Base-by-base conservation (phyloP, 306 rosid species). In the Vicia sativa region DNA sequence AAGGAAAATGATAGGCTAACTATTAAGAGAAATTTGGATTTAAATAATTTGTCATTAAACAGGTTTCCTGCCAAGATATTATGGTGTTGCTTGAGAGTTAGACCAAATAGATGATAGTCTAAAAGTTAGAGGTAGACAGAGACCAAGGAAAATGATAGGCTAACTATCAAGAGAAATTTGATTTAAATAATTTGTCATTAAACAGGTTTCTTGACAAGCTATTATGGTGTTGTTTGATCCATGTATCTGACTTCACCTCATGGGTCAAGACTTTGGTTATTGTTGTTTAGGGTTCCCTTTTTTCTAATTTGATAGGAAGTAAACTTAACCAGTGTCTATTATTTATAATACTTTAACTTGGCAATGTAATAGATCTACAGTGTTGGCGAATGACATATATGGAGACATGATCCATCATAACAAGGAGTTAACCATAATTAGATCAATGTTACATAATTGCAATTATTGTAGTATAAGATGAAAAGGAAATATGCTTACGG, bases 321-420 rank as follows among this genome's bases (percentile, higher is more conserved):
- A 28, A 64, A 58, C 34, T n/a, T 75, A 25, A 35, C 46, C 4
- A 46, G 9, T 42, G 62, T 60, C 16, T 52, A 39, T 28, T 41
- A 42, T 54, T 67, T 45, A 37, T 58, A 18, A 52, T 72, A 43
- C 67, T 69, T 68, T 50, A 67, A 21, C 45, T 59, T 23, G 53
- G 39, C 65, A 35, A n/a, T 15, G 16, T 62, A 38, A 14, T 16
- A 11, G 29, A 31, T 28, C 31, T 56, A 11, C 50, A 21, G 23
- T 37, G 50, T 16, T 34, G 57, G 68, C 15, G 18, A 42, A 8
- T 41, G 16, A 35, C 54, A 45, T 59, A 49, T 52, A 62, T 37
- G 8, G 16, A 23, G 44, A 50, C 45, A 58, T 13, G 53, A 49
- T 50, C 23, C 43, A 25, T 62, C 45, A 49, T 26, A 31, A 38